Evolutionary conservation across 495 filamentous ascomycete genomes (phyloP), one percentile per base, ranked within the genome.

Genomic region (Geopyxis carbonaria): DNA sequence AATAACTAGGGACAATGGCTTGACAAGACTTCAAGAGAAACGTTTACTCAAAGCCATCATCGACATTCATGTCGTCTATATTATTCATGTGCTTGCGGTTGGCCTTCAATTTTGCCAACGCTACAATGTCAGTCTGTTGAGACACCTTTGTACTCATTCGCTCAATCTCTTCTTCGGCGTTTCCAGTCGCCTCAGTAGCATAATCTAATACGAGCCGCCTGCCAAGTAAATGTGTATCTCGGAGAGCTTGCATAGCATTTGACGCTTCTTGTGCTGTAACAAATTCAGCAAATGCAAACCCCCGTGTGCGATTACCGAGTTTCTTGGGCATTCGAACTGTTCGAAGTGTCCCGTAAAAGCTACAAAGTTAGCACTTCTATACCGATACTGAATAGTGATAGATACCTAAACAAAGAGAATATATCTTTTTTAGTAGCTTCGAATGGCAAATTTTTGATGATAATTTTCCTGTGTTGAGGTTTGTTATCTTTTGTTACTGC

Each of bases 391-490:
- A 22, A 14, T 14, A 7, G 14, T 20, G 30, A 38, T 23, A 5
- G 19, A 46, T 53, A 48, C 39, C 79, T 73, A 57, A 99, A 82
- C 7, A 99, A 65, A 11, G 75, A 64, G 28, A 79, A 71, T 22
- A 99, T 65, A 49, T 99, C 91, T 56, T 89, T 85, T 66, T 92
- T 93, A 29, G 73, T 78, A 7, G 79, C 77, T 61, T 95, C 80
- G 64, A 99, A 99, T 6, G 89, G 89, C 55, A 99, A 61, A 64
- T 99, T 99, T 66, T 95, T 95, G 65, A 97, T 81, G 58, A 95
- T 78, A 50, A 99, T 75, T 65, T 95, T 94, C 2, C 75, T 71
- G 11, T 70, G 55, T 57, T 80, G 84, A 65, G 83, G 89, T 40
- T 74, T 74, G 14, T 68, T 70, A 48, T 93, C 85, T 18, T 39